Percentiles rank a stretch among this genome's conserved stretches.
phyloP scores from a whole-genome alignment of 2,329 filamentous ascomycete genomes.

The Alternaria tenuissima region DNA sequence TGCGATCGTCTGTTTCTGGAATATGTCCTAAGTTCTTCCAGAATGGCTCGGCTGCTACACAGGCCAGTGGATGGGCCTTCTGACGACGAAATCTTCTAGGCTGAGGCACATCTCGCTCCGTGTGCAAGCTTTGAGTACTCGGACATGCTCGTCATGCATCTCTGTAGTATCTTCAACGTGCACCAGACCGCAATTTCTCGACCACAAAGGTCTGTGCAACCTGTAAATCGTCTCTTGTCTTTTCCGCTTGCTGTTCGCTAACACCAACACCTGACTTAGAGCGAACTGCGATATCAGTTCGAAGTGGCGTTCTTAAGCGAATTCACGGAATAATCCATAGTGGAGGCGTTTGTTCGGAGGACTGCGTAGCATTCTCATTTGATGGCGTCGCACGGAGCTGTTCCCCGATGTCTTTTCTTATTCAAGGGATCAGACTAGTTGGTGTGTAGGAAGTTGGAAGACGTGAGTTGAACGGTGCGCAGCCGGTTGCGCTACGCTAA shows the following conservation, averaged over 20 bases:
- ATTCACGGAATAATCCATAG: background rate
- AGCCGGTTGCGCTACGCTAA: background rate
- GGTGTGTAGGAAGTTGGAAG: background rate
- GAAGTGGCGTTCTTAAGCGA: background rate
- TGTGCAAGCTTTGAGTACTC: background rate
- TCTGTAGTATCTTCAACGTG: background rate
- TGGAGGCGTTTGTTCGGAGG: background rate
- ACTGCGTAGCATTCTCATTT: background rate
- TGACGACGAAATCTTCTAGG: background rate
- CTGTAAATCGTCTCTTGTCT: background rate
- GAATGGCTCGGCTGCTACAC: slow-evolving; percentile 4
- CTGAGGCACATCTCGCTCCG: background rate
- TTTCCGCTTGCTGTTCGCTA: background rate
- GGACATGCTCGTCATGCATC: slow-evolving; percentile 1
- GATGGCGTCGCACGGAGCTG: background rate
- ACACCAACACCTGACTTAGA: background rate
- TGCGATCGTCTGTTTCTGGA: slow-evolving; percentile 38
- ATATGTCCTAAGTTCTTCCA: slow-evolving; percentile 21
- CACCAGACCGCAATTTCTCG: background rate
- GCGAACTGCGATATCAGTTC: background rate
- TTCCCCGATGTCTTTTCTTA: background rate
- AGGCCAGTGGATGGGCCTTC: background rate
- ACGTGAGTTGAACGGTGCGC: background rate
- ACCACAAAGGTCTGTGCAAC: background rate
- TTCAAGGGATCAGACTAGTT: background rate